Base-by-base conservation (phyloP, 257 asterid species). In the Solanum microdontum region DNA sequence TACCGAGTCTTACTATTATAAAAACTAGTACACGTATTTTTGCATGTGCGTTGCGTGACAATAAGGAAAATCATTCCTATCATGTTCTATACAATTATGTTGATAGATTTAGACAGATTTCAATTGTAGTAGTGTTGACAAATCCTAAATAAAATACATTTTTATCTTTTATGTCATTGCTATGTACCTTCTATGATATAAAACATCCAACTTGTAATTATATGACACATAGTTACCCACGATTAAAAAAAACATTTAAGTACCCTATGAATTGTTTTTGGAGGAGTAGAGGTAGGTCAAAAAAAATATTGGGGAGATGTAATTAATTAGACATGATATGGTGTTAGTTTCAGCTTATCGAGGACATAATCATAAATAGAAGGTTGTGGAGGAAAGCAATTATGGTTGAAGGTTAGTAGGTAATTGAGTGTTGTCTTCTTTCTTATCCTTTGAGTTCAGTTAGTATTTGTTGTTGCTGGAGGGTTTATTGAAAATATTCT, bases 311-410 rank as follows among this genome's bases (percentile, higher is more conserved):
- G 13, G 0, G 0, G 3, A 0, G 28, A 60, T 8, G 6, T 8
- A 10, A 1, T 21, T 45, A 45, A 45, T 45, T 4, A 12, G 55
- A 0, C 1, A 60, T 23, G 28, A 62, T 3, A 23, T 62, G 30
- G 6, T 62, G 14, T 23, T 19, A 60, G 28, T 23, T 4, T 62
- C 14, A 62, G 7, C 7, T 62, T 62, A 62, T 8, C 1, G 13
- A 62, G 7, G 11, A 23, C 6, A n/a, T n/a, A 10, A 62, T 62
- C 30, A 0, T 62, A 10, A 9, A 10, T 23, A 4, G 7, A 0
- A 9, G 7, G 0, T 23, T 23, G 30, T 62, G 28, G 0, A 62
- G 6, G 7, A 62, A 11, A 0, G 0, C 1, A 51, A 60, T 23
- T 23, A 4, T 23, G 0, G 0, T 62, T 3, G 3, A 23, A 23